A percentile compares a stretch with the other conserved stretches of the same genome.
phyloP scores from a whole-genome alignment of 305 asterid species.

The Euphrasia arctica region DNA sequence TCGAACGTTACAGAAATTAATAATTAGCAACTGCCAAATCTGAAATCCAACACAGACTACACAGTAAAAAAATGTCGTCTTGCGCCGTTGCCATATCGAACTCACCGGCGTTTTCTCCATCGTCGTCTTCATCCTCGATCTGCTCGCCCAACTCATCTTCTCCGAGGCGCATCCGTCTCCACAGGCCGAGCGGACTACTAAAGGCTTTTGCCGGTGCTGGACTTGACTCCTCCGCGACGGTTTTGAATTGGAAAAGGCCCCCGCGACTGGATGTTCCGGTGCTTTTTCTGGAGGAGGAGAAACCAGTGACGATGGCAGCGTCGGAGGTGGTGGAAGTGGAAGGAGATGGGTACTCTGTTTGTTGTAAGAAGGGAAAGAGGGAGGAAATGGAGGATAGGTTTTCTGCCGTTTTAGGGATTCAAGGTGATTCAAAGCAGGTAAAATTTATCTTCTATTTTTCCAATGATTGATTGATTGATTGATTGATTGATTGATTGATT shows the following conservation, averaged over 20 bases:
- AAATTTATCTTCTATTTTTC: neutral
- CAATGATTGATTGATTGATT: neutral
- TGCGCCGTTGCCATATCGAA: slow-evolving; percentile 53
- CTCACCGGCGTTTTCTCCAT: slow-evolving; percentile 71
- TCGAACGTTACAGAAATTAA: slow-evolving; percentile 37
- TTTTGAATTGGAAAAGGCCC: slow-evolving; percentile 70
- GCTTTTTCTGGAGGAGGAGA: slow-evolving; percentile 31
- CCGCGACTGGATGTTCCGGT: slow-evolving; percentile 62
- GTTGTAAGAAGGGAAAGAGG: slow-evolving; percentile 76
- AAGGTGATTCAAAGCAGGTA: slow-evolving; percentile 36
- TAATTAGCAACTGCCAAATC: neutral
- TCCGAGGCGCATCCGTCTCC: slow-evolving; percentile 44
- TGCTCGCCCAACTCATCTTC: slow-evolving; percentile 48
- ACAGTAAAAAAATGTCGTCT: slow-evolving; percentile 16
- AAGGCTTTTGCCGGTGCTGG: slow-evolving; percentile 42
- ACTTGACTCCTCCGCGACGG: slow-evolving; percentile 34
- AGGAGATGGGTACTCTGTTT: slow-evolving; percentile 40
- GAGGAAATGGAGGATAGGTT: slow-evolving; percentile 77
- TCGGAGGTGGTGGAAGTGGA: slow-evolving; percentile 33
- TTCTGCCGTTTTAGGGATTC: slow-evolving; percentile 50
- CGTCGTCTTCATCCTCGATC: slow-evolving; percentile 36
- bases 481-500: neutral
- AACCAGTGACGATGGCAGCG: slow-evolving; percentile 26
- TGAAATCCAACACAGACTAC: neutral
- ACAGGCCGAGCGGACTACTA: slow-evolving; percentile 52